Conservation (phyloP, 2,329 filamentous ascomycete genomes). For the Colletotrichum cereale region DNA sequence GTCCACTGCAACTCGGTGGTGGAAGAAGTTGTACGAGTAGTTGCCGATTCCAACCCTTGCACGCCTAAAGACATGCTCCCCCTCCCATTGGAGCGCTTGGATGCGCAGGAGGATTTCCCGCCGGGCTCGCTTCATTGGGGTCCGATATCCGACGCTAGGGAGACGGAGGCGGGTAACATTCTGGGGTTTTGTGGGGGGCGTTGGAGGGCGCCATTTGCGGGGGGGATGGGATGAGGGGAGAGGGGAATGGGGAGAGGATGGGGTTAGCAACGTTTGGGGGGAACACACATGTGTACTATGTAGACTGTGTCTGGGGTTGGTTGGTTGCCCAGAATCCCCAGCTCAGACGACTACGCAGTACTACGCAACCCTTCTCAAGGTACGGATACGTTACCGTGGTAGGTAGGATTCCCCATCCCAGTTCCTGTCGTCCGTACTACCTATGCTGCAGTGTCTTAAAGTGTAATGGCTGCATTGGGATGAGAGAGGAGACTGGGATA, state of each 20-base stretch:
- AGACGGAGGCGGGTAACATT: constrained; percentile 20
- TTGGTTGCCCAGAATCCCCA: constrained; percentile 11
- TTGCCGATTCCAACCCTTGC: constrained; percentile 6
- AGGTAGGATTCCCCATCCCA: constrained; percentile 18
- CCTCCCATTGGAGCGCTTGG: constrained; percentile 36
- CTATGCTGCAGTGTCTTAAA: too few relatives aligned
- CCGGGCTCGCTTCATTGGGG: constrained; percentile 28
- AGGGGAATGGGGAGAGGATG: neutral
- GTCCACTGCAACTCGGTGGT: neutral
- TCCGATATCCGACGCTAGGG: constrained; percentile 22
- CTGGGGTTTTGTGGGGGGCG: constrained; percentile 33
- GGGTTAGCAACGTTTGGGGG: constrained; percentile 22
- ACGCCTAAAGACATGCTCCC: neutral
- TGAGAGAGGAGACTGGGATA: neutral
- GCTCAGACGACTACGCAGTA: neutral
- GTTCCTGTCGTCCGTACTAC: constrained; percentile 23
- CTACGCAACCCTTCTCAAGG: too few relatives aligned
- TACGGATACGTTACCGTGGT: too few relatives aligned
- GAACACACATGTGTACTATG: neutral
- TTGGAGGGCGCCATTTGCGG: constrained; percentile 15
- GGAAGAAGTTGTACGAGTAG: neutral
- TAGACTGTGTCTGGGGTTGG: neutral
- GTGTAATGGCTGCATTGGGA: constrained; percentile 13
- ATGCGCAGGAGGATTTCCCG: constrained; percentile 11
- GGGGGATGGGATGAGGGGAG: neutral